Evolutionary conservation across 2,329 filamentous ascomycete genomes (phyloP), one percentile per base, ranked within the genome.

Genomic region (Blumeria hordei): DNA sequence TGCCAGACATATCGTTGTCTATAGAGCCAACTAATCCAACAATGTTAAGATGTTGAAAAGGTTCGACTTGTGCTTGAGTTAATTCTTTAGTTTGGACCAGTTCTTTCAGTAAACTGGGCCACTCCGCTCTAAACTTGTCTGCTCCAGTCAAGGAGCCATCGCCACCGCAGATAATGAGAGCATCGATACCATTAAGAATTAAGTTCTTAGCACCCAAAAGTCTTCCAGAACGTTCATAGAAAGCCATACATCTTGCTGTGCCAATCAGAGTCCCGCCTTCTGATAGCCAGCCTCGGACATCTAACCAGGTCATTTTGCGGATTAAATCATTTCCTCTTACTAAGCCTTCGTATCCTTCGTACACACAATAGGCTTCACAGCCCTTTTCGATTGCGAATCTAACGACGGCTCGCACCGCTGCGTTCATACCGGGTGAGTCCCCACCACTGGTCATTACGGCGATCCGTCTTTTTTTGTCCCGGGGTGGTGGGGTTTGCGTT

Each of bases 1-100:
- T 98, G 60, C 87, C 87, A 53, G 88, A 93, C 69, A 98, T 83
- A 66, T 98, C 92, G 66, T 98, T 98, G 74, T 98, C 92, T 65
- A 98, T 98, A 55, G 88, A 94, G 56, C 92, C 92, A 33, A 98
- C 92, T 54, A 96, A 73, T 51, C 92, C 92, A 55, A 96, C 90
- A 61, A 98, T 94, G 69, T 96, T 98, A 65, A 98, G 77, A 62
- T 93, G 80, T 64, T 77, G 76, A 74, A 87, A 94, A 1, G 85
- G 83, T 49, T 78, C 73, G 57, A 86, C 70, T 66, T 94, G 82
- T 56, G 82, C 76, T 45, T 71, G 64, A 6, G 78, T 81, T 62
- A 95, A 74, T 64, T 90, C 75, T 54, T 80, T 80, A 2, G 70
- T 84, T 53, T 77, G 66, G 37, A 96, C 83, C 58, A 98, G 76